phyloP scores from a whole-genome alignment of 2,329 filamentous ascomycete genomes.

The Stemphylium lycopersici region DNA sequence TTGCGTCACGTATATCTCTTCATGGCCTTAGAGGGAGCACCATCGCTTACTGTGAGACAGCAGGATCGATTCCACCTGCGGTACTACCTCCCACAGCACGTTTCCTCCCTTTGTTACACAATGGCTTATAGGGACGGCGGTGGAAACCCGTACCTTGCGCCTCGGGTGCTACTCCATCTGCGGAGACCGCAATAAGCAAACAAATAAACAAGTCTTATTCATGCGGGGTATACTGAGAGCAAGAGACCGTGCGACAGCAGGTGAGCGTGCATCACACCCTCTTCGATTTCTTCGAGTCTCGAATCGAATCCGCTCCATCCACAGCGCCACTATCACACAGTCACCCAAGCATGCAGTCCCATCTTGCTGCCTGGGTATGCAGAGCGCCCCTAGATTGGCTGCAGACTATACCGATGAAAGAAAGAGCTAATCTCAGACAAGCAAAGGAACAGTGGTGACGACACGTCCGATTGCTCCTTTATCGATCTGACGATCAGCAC shows the following conservation, averaged over 20 bases:
- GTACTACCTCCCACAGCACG: constrained; percentile 5
- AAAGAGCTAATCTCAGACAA: neutral
- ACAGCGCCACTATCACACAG: neutral
- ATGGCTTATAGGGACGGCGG: neutral
- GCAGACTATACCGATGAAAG: neutral
- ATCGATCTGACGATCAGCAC: neutral
- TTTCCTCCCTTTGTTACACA: neutral
- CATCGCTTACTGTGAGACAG: constrained; percentile 1
- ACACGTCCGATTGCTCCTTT: neutral
- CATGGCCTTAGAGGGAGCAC: neutral
- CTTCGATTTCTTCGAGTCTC: neutral
- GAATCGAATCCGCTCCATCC: neutral
- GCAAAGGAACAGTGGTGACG: neutral
- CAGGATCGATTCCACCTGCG: constrained; percentile 1
- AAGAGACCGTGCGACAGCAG: neutral
- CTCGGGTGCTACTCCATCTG: constrained; percentile 7
- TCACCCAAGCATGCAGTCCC: neutral
- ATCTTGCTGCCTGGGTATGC: neutral
- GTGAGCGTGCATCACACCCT: neutral
- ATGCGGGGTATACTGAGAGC: constrained; percentile 5
- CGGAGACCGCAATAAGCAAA: constrained; percentile 3
- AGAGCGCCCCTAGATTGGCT: neutral
- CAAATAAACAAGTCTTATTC: constrained; percentile 3
- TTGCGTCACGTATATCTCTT: neutral
- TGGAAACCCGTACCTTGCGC: constrained; percentile 13